Evolutionary conservation across 2,329 filamentous ascomycete species (phyloP).

Genomic region (Alternaria longipes): DNA sequence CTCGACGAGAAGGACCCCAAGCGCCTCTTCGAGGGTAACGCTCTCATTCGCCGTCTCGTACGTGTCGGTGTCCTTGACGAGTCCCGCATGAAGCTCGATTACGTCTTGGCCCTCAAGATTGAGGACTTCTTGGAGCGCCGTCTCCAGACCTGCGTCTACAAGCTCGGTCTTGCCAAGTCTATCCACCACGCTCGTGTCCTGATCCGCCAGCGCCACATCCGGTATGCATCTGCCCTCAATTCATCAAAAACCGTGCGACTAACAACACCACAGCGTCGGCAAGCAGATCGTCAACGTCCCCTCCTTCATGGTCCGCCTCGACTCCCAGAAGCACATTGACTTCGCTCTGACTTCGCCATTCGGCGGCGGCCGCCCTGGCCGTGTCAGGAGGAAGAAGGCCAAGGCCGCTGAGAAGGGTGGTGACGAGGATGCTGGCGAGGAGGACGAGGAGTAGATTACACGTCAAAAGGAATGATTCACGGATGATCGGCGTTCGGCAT

Average conservation of each 20-base stretch:
- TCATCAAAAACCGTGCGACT: slow-evolving; percentile 12
- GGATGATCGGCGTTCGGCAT: slow-evolving; percentile 50
- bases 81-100: slow-evolving; percentile 99
- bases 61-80: slow-evolving; percentile 99
- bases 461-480: slow-evolving; percentile 42
- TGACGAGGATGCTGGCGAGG: slow-evolving; percentile 84
- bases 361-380: slow-evolving; percentile 94
- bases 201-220: slow-evolving; percentile 99
- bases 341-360: slow-evolving; percentile 97
- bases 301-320: slow-evolving; percentile 98
- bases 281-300: slow-evolving; percentile 99
- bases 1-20: slow-evolving; percentile 99
- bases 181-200: slow-evolving; percentile 99
- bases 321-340: slow-evolving; percentile 99
- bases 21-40: slow-evolving; percentile 99
- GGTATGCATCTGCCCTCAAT: slow-evolving; percentile 53
- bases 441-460: slow-evolving; percentile 73
- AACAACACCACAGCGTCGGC: slow-evolving; percentile 73
- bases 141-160: slow-evolving; percentile 99
- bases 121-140: slow-evolving; percentile 99
- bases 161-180: slow-evolving; percentile 99
- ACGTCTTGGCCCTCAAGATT: slow-evolving; percentile 98
- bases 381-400: slow-evolving; percentile 99
- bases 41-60: slow-evolving; percentile 99
- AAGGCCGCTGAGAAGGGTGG: slow-evolving; percentile 90